Evolutionary conservation across 208 protist species (phyloP).

Genomic region (Leishmania amazonensis): DNA sequence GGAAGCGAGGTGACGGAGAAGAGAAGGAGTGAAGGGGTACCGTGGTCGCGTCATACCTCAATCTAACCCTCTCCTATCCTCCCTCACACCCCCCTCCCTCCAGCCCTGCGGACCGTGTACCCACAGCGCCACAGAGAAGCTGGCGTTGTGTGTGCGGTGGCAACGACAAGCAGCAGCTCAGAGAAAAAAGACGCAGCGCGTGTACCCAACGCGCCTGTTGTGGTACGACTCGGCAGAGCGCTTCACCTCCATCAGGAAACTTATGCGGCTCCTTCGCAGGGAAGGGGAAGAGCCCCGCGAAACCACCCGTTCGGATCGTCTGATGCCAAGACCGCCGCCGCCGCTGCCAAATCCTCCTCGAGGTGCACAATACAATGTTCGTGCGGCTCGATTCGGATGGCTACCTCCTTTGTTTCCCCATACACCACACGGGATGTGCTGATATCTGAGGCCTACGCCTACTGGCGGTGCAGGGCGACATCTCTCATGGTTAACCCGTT

Average conservation of each 20-base stretch:
- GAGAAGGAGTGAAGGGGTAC: background rate
- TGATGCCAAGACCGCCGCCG: background rate
- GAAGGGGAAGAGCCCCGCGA: background rate
- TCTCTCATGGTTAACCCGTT: slow-evolving; percentile 11
- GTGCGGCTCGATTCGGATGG: slow-evolving; percentile 14
- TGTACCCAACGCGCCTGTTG: slow-evolving; percentile 5
- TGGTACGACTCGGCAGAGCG: slow-evolving; percentile 21
- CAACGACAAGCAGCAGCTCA: slow-evolving; percentile 12
- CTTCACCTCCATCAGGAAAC: slow-evolving; percentile 26
- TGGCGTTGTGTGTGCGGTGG: slow-evolving; percentile 6
- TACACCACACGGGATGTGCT: slow-evolving; percentile 10
- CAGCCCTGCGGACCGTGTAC: background rate
- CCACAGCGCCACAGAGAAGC: slow-evolving; percentile 5
- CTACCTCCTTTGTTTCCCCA: slow-evolving; percentile 13
- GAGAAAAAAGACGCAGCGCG: slow-evolving; percentile 19
- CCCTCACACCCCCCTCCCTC: background rate
- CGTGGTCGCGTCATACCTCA: background rate
- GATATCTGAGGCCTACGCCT: slow-evolving; percentile 13
- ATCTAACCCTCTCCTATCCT: background rate
- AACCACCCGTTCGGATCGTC: background rate
- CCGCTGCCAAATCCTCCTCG: slow-evolving; percentile 15
- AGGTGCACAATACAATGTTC: slow-evolving; percentile 7
- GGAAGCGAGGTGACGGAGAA: background rate
- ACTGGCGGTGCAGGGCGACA: slow-evolving; percentile 17
- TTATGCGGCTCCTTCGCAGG: slow-evolving; percentile 8